Percentiles rank a stretch among this genome's conserved stretches.
phyloP scores from a whole-genome alignment of 2,329 filamentous ascomycete species.

The Fonsecaea multimorphosa region DNA sequence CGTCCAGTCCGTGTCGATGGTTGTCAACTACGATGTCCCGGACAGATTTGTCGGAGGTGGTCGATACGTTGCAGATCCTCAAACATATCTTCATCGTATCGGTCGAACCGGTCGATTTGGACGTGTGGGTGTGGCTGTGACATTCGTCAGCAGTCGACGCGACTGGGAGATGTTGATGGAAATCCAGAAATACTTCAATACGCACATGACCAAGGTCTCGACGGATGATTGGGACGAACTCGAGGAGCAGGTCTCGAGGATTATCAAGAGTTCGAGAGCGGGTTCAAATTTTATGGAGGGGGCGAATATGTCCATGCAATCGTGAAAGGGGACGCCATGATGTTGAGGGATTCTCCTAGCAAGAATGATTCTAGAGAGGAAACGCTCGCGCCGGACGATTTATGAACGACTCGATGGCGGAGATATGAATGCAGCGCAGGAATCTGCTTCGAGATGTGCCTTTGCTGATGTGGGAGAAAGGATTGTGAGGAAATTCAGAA shows the following conservation, averaged over 20 bases:
- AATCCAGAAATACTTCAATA: slow-evolving; percentile 82
- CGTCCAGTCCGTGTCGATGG: slow-evolving; percentile 89
- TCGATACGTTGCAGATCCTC: slow-evolving; percentile 70
- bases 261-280: slow-evolving; percentile 68
- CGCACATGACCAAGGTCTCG: slow-evolving; percentile 79
- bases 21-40: slow-evolving; percentile 85
- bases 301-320: slow-evolving; percentile 28
- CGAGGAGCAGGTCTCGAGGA: slow-evolving; percentile 78
- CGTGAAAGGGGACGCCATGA: slow-evolving; percentile 4
- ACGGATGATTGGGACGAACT: slow-evolving; percentile 90
- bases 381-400: not conserved
- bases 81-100: slow-evolving; percentile 98
- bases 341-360: too few species aligned
- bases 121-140: slow-evolving; percentile 93
- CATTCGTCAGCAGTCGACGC: slow-evolving; percentile 84
- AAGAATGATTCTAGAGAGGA: not conserved
- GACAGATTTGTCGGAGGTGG: slow-evolving; percentile 47
- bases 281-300: slow-evolving; percentile 47
- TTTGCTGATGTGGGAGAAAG: not conserved
- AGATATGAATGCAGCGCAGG: not conserved
- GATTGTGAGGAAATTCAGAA: not conserved
- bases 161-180: slow-evolving; percentile 78
- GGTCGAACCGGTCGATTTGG: slow-evolving; percentile 96
- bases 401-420: not conserved
- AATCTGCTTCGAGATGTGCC: not conserved